These are phyloP conservation scores for Maudiozyma turicensis DNA, from an alignment of 805 yeast genomes.

Conservation along the genomic window DNA sequence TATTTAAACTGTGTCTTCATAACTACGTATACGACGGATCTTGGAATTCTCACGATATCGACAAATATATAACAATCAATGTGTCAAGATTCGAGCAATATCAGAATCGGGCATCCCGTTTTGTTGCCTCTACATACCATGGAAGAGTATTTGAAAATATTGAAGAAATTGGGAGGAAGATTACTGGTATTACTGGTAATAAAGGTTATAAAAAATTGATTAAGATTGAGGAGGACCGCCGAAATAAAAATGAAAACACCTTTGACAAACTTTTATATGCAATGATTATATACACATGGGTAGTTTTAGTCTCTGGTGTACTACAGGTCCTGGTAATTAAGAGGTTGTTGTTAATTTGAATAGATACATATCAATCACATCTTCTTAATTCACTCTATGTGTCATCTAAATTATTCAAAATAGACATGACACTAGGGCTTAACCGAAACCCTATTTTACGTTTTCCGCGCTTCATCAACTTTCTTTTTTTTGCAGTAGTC, in stretches of 20 bases:
- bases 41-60: constrained; percentile 26
- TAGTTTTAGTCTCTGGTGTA: constrained; percentile 2
- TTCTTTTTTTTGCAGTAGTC: too few species aligned
- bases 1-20: constrained; percentile 22
- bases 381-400: too few species aligned
- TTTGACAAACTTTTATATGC: constrained; percentile 8
- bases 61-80: constrained; percentile 13
- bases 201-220: not conserved
- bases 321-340: constrained; percentile 1
- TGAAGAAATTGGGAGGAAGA: too few species aligned
- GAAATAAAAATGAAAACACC: constrained; percentile 7
- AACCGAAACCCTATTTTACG: not conserved
- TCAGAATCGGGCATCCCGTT: not conserved
- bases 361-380: too few species aligned
- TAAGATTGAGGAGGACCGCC: not conserved
- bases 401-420: too few species aligned
- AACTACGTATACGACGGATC: constrained; percentile 28
- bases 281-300: constrained; percentile 3
- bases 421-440: not conserved
- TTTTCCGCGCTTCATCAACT: too few species aligned
- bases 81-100: constrained; percentile 5
- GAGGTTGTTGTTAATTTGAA: not conserved
- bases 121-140: not conserved
- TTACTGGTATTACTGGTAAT: not conserved
- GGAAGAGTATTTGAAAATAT: too few species aligned